Conservation (phyloP, 2,329 filamentous ascomycete genomes). For the Phialophora chinensis region DNA sequence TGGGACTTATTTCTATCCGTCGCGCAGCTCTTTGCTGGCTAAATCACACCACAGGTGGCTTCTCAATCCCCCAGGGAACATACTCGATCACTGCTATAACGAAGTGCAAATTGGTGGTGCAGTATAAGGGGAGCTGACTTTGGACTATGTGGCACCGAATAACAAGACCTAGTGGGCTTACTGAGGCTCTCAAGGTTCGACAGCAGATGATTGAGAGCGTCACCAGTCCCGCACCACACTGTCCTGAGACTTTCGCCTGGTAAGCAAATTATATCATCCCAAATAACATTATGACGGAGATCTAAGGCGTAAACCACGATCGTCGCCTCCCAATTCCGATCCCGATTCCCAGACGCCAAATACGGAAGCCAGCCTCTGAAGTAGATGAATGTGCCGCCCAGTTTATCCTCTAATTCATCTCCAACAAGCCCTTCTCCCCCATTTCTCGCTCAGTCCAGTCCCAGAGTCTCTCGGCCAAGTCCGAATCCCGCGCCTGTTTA, state of each 20-base stretch:
- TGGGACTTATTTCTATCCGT: neutral
- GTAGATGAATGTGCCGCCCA: neutral
- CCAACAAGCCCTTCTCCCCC: constrained; percentile 19
- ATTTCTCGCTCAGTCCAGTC: constrained; percentile 51
- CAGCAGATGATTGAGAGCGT: neutral
- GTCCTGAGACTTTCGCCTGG: neutral
- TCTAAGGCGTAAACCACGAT: neutral
- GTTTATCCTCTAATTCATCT: neutral
- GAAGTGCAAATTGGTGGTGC: neutral
- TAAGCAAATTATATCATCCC: neutral
- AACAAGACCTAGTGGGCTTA: neutral
- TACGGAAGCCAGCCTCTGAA: neutral
- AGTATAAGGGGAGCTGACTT: neutral
- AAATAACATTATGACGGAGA: neutral
- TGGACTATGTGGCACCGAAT: neutral
- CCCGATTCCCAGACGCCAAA: no score
- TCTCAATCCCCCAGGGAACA: neutral
- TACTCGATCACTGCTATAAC: neutral
- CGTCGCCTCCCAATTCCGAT: neutral
- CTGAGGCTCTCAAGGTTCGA: neutral
- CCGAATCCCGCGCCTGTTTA: constrained; percentile 43
- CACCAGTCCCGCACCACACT: neutral
- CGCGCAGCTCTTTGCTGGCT: neutral
- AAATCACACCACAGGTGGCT: neutral
- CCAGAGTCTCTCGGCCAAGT: constrained; percentile 47